These are phyloP conservation scores for Amaranthus palmeri DNA, from an alignment of 148 eudicot species.

Conservation along the genomic window DNA sequence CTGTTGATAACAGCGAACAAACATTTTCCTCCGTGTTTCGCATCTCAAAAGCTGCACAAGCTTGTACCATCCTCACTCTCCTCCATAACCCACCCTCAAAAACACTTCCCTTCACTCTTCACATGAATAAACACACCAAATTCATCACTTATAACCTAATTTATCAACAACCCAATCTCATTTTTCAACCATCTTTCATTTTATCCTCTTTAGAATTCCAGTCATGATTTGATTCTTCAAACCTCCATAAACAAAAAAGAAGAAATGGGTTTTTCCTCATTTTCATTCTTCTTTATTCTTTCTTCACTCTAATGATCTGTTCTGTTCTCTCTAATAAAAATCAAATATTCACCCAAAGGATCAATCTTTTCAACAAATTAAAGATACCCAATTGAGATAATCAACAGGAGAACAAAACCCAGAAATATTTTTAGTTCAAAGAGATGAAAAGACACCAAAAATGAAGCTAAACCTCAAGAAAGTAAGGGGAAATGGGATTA, in stretches of 20 bases:
- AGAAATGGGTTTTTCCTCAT: conserved; percentile 36
- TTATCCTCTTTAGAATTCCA: conserved; percentile 4
- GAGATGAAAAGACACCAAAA: background rate
- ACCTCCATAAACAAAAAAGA: background rate
- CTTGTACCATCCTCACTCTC: conserved; percentile 12
- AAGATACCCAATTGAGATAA: conserved; percentile 17
- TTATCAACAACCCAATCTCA: background rate
- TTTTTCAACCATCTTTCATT: conserved; percentile 9
- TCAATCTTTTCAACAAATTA: conserved; percentile 7
- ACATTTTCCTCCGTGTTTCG: background rate
- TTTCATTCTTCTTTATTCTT: conserved; percentile 27
- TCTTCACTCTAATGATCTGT: conserved; percentile 2
- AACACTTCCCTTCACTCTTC: background rate
- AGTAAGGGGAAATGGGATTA: background rate
- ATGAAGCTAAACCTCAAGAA: background rate
- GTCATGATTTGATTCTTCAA: background rate
- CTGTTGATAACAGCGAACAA: no score
- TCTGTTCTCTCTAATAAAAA: background rate
- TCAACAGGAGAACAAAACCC: conserved; percentile 7
- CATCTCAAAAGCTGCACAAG: conserved; percentile 28
- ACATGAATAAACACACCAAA: no score
- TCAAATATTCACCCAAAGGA: conserved; percentile 4
- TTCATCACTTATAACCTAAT: background rate
- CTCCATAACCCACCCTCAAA: conserved; percentile 3
- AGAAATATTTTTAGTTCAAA: conserved; percentile 1